Evolutionary conservation across 2,329 filamentous ascomycete genomes (phyloP).

Genomic region (Botrytis porri): DNA sequence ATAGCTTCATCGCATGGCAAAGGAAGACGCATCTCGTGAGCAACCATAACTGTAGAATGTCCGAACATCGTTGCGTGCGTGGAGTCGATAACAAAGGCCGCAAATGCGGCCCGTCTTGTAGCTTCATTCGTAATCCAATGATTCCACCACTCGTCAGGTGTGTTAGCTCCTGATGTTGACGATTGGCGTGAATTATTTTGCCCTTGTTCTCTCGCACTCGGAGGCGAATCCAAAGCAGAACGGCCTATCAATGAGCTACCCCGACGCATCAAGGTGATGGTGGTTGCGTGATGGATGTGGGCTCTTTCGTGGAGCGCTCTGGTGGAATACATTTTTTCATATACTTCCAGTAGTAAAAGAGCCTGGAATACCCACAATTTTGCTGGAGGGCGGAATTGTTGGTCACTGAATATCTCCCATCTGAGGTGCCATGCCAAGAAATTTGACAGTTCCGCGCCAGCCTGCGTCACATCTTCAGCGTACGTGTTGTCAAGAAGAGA

Average conservation of each 20-base stretch:
- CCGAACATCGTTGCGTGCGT: conserved; percentile 98
- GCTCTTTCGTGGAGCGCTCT: conserved; percentile 88
- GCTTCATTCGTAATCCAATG: conserved; percentile 95
- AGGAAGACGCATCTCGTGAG: conserved; percentile 88
- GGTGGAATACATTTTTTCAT: conserved; percentile 98
- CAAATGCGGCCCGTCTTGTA: conserved; percentile 84
- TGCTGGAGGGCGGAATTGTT: conserved; percentile 83
- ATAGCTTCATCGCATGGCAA: conserved; percentile 89
- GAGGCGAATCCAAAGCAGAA: conserved; percentile 79
- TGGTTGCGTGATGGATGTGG: conserved; percentile 95
- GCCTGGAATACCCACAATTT: conserved; percentile 97
- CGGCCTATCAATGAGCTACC: conserved; percentile 88
- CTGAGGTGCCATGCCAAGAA: conserved; percentile 91
- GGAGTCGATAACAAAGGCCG: conserved; percentile 91
- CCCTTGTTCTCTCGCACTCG: conserved; percentile 55
- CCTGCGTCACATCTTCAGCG: conserved; percentile 67
- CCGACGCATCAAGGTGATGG: conserved; percentile 89
- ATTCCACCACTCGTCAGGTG: conserved; percentile 88
- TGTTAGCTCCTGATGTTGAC: conserved; percentile 63
- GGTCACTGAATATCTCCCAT: conserved; percentile 90
- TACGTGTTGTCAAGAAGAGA: conserved; percentile 84
- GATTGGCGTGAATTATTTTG: conserved; percentile 56
- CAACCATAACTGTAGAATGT: conserved; percentile 94
- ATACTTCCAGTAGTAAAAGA: conserved; percentile 81
- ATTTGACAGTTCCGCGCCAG: conserved; percentile 79